Conservation (phyloP, 2,329 filamentous ascomycete genomes). For the Neonectria punicea region DNA sequence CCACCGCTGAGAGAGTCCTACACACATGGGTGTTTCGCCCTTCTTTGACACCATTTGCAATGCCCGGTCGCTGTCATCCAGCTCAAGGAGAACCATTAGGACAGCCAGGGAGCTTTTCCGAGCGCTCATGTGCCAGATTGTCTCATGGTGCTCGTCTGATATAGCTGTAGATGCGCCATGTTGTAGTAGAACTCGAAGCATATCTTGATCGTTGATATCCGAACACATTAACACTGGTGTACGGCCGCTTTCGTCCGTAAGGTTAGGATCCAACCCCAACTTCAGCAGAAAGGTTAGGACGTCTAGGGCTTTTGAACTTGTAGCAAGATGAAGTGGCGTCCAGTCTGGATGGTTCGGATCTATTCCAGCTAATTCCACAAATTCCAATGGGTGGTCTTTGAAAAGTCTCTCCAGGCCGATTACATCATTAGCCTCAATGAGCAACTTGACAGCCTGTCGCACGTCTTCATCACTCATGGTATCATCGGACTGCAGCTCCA, state of each 20-base stretch:
- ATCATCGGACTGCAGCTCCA: too few species aligned
- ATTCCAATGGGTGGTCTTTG: neutral
- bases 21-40: neutral
- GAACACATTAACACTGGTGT: neutral
- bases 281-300: neutral
- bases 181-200: neutral
- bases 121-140: conserved; percentile 5
- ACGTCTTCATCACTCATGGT: too few species aligned
- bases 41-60: neutral
- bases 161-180: neutral
- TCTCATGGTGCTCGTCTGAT: neutral
- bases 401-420: neutral
- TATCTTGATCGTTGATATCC: neutral
- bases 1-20: neutral
- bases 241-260: neutral
- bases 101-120: rapidly evolving
- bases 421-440: neutral
- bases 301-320: neutral
- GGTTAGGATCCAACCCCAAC: neutral
- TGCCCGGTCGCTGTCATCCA: neutral
- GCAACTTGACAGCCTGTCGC: too few species aligned
- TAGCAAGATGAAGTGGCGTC: conserved; percentile 4
- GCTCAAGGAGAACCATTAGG: neutral
- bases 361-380: neutral
- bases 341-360: neutral